Base-by-base conservation (phyloP, 2,329 filamentous ascomycete genomes). In the Aquanectria penicillioides region DNA sequence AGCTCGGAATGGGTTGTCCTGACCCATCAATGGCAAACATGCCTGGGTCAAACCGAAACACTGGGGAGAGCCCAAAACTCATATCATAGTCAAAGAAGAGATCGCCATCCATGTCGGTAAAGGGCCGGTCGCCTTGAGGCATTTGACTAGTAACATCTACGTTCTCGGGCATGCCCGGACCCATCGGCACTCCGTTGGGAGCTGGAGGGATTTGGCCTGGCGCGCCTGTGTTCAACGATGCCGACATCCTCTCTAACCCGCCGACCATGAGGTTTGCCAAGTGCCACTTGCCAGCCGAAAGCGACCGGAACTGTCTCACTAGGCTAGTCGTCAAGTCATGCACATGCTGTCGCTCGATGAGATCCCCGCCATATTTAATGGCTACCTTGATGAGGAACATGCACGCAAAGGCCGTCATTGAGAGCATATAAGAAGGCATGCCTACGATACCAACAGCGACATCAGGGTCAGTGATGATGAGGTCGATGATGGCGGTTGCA, bases 351-450 rank as follows among this genome's bases (percentile, higher is more conserved):
- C 74, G 71, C n/a, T 81, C 75, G 17, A 81, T 75, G 1, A 80
- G 71, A 31, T 77, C 74, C n/a, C 73, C 75, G 3, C 73, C 74
- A 50, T 81, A 77, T 23, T 79, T 81, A 20, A 76, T 74, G 1
- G 80, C 75, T 1, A 83, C 71, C 59, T 83, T 82, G 29, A 82
- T 75, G 1, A 84, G 73, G 57, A 84, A 84, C 63, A 83, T 80
- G 64, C 80, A 83, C 2, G 82, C 81, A 56, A 84, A 84, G 0
- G 79, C 80, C 0, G 80, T 82, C 82, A 84, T 84, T 38, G 79
- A 81, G 55, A 82, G 79, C 37, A 83, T 75, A 46, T 83, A 84
- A 4, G 80, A 79, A 2, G 82, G 81, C 69, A 84, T 80, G 2
- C 81, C 79, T 62, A 64, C 67, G 7, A 77, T 73, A 0, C 75